Conservation (phyloP, 2,329 filamentous ascomycete genomes). For the Pyrenochaeta sp. region DNA sequence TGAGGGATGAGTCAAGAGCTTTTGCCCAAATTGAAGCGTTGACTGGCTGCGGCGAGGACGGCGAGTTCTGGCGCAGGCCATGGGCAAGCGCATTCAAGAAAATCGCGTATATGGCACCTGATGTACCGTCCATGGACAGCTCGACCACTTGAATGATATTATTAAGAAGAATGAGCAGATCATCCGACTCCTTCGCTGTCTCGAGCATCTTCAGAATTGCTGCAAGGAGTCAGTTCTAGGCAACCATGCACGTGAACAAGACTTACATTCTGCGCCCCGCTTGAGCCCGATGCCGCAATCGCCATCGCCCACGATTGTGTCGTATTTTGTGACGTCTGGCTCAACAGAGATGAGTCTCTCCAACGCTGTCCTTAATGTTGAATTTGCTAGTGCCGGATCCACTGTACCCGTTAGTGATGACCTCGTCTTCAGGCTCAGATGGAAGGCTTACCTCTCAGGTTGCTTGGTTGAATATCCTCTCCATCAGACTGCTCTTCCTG, state of each 20-base stretch:
- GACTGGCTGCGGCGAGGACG: constrained; percentile 54
- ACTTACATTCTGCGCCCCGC: constrained; percentile 77
- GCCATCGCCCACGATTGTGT: constrained; percentile 87
- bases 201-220: constrained; percentile 55
- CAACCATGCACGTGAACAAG: constrained; percentile 43
- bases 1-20: constrained; percentile 75
- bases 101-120: constrained; percentile 82
- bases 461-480: constrained; percentile 60
- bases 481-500: constrained; percentile 53
- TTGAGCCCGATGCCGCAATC: constrained; percentile 89
- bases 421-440: not conserved
- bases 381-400: constrained; percentile 61
- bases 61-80: constrained; percentile 66
- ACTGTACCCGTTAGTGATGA: constrained; percentile 47
- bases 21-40: constrained; percentile 66
- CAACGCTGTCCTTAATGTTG: constrained; percentile 64
- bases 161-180: constrained; percentile 67
- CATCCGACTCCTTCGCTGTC: constrained; percentile 58
- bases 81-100: constrained; percentile 87
- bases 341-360: constrained; percentile 71
- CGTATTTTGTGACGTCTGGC: constrained; percentile 71
- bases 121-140: constrained; percentile 76
- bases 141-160: constrained; percentile 71
- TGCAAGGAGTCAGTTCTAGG: constrained; percentile 35
- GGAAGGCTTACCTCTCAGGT: constrained; percentile 57